Percentiles rank a stretch among this genome's conserved stretches.
These are phyloP conservation scores for Nicotiana sylvestris DNA, from an alignment of 257 asterid genomes.

Conservation along the genomic window DNA sequence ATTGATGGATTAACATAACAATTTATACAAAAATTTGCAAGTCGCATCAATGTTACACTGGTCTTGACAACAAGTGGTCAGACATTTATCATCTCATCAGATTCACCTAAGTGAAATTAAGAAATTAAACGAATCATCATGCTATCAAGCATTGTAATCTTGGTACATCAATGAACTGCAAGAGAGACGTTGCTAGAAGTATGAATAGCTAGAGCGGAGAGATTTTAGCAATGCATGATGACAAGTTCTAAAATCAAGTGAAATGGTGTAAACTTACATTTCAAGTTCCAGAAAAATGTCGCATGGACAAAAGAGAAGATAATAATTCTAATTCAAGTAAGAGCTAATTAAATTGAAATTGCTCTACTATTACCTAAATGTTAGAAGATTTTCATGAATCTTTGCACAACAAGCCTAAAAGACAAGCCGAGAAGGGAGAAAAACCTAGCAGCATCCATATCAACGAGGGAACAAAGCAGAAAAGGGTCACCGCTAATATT, in stretches of 20 bases:
- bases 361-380: not conserved
- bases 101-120: not conserved
- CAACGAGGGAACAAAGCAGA: not conserved
- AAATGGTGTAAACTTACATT: not conserved
- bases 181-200: not conserved
- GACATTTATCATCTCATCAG: not conserved
- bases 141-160: not conserved
- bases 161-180: not conserved
- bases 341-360: not conserved
- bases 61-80: not conserved
- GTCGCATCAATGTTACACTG: not conserved
- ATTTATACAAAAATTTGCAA: not conserved
- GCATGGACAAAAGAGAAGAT: not conserved
- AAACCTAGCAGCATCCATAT: not conserved
- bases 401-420: not conserved
- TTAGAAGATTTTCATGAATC: not conserved
- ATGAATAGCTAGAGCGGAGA: not conserved
- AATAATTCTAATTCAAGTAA: not conserved
- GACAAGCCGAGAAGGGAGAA: not conserved
- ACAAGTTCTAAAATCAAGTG: not conserved
- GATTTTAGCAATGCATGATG: too few species aligned
- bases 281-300: not conserved
- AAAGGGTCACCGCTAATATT: not conserved
- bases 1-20: not conserved
- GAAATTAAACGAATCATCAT: not conserved